Evolutionary conservation across 495 filamentous ascomycete species (phyloP).

Genomic region (Aspergillus hancockii): DNA sequence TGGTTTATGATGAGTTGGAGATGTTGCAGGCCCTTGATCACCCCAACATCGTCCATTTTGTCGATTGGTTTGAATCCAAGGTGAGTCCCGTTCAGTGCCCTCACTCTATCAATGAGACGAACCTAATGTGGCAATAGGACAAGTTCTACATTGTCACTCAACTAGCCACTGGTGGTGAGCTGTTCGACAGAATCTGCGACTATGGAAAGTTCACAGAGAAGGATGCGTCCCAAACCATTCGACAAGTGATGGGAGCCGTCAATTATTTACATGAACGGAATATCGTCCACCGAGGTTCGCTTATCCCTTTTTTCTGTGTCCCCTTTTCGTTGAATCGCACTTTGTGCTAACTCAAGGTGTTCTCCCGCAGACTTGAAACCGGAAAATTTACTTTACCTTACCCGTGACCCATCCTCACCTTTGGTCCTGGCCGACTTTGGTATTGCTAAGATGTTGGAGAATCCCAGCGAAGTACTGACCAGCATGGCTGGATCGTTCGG

Average conservation of each 20-base stretch:
- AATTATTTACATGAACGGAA: constrained; percentile 93
- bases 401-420: constrained; percentile 70
- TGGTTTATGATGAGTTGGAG: constrained; percentile 97
- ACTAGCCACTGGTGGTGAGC: constrained; percentile 91
- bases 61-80: constrained; percentile 99
- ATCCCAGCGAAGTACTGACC: constrained; percentile 83
- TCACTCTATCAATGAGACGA: neutral
- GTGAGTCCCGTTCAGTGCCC: constrained; percentile 23
- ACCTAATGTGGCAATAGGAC: constrained; percentile 59
- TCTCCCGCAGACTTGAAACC: constrained; percentile 99
- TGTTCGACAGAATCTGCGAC: constrained; percentile 98
- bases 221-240: constrained; percentile 95
- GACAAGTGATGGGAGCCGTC: constrained; percentile 91
- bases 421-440: constrained; percentile 97
- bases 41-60: constrained; percentile 95
- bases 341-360: constrained; percentile 1
- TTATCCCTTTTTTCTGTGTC: neutral
- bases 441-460: constrained; percentile 97
- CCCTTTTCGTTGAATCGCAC: neutral
- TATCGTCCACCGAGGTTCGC: constrained; percentile 89
- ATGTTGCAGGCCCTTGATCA: constrained; percentile 89
- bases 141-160: constrained; percentile 99
- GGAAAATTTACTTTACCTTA: constrained; percentile 95
- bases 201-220: constrained; percentile 99
- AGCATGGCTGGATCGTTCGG: constrained; percentile 99